phyloP scores from a whole-genome alignment of 2,329 filamentous ascomycete genomes.

The Zymoseptoria brevis region DNA sequence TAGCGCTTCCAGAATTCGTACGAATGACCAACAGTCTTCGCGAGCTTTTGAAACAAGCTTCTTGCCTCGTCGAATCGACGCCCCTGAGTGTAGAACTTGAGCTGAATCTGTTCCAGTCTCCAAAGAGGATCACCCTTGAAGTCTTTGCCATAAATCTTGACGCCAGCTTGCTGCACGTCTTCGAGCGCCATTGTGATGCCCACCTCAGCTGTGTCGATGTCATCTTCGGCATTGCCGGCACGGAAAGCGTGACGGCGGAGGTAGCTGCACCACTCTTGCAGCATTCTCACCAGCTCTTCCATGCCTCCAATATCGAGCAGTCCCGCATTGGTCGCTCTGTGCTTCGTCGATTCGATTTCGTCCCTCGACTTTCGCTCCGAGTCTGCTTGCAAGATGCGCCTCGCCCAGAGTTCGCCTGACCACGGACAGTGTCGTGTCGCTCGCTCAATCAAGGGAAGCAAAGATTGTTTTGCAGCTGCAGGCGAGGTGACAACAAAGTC shows the following conservation, averaged over 20 bases:
- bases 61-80: constrained; percentile 70
- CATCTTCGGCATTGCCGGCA: constrained; percentile 63
- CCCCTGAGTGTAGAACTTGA: constrained; percentile 83
- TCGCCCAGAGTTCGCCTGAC: constrained; percentile 85
- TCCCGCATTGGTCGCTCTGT: constrained; percentile 78
- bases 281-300: constrained; percentile 81
- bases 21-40: constrained; percentile 61
- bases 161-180: constrained; percentile 69
- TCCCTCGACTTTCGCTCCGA: constrained; percentile 66
- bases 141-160: constrained; percentile 64
- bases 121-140: constrained; percentile 85
- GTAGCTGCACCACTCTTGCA: constrained; percentile 91
- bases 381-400: constrained; percentile 79
- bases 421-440: constrained; percentile 88
- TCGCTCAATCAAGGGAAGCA: constrained; percentile 67
- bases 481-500: constrained; percentile 58
- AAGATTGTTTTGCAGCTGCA: constrained; percentile 20
- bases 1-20: constrained; percentile 93
- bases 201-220: constrained; percentile 81
- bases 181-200: constrained; percentile 80
- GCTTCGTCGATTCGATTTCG: constrained; percentile 82
- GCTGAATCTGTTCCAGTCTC: constrained; percentile 81
- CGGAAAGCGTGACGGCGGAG: constrained; percentile 78
- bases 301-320: constrained; percentile 79
- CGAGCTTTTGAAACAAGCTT: constrained; percentile 62